A percentile compares a stretch with the other conserved stretches of the same genome.
Evolutionary conservation across 208 protist species (phyloP).

Genomic region (Strigomonas culicis): DNA sequence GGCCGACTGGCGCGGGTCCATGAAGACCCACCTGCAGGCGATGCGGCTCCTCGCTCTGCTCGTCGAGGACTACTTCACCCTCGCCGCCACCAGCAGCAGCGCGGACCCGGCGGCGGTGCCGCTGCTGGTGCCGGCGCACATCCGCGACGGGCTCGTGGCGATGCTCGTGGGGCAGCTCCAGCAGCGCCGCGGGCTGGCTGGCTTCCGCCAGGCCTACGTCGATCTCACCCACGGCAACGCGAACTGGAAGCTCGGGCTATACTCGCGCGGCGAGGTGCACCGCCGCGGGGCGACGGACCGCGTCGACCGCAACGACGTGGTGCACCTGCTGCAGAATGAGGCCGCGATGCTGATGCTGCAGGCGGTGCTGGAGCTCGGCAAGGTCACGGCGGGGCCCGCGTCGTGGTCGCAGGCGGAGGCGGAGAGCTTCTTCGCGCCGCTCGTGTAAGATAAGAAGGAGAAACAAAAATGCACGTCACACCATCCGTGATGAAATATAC

Average conservation of each 20-base stretch:
- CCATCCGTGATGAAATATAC: too few relatives aligned
- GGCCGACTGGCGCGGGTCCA: slow-evolving; percentile 31
- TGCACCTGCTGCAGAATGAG: slow-evolving; percentile 80
- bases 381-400: too few relatives aligned
- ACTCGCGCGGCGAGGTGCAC: slow-evolving; percentile 83
- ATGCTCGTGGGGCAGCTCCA: slow-evolving; percentile 13
- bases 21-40: slow-evolving; percentile 34
- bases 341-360: slow-evolving; percentile 70
- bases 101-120: not conserved
- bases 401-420: too few relatives aligned
- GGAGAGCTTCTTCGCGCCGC: not conserved
- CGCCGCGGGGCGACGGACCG: slow-evolving; percentile 83
- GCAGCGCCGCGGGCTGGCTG: slow-evolving; percentile 25
- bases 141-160: slow-evolving; percentile 24
- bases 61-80: slow-evolving; percentile 31
- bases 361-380: slow-evolving; percentile 35
- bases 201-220: slow-evolving; percentile 58
- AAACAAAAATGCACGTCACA: too few relatives aligned
- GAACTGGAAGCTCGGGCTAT: slow-evolving; percentile 86
- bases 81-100: not conserved
- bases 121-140: not conserved
- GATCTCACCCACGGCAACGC: slow-evolving; percentile 72
- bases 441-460: not conserved
- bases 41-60: slow-evolving; percentile 58
- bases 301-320: slow-evolving; percentile 74